These are phyloP conservation scores for Juglanconis juglandina DNA, from an alignment of 2,329 filamentous ascomycete genomes.

Conservation along the genomic window DNA sequence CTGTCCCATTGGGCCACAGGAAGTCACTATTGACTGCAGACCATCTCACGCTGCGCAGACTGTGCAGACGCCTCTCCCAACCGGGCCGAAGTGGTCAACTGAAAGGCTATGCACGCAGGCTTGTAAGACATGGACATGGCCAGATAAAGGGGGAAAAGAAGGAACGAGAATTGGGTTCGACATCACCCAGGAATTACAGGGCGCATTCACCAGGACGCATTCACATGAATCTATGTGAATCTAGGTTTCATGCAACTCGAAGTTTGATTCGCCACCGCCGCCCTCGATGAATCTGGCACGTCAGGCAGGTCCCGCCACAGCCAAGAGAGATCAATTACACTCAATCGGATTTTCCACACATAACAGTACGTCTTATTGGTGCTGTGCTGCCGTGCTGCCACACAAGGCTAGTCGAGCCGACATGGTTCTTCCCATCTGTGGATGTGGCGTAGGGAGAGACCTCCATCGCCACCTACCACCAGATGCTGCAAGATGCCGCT, in stretches of 20 bases:
- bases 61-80: not conserved
- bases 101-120: not conserved
- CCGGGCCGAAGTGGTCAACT: not conserved
- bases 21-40: not conserved
- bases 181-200: not conserved
- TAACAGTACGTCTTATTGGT: no score
- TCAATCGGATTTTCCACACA: no score
- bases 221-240: not conserved
- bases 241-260: no score
- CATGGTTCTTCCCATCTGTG: not conserved
- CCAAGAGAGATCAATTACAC: no score
- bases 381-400: no score
- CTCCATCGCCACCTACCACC: conserved; percentile 1
- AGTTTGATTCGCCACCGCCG: no score
- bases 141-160: not conserved
- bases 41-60: not conserved
- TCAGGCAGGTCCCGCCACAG: no score
- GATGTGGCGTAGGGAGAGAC: conserved; percentile 9
- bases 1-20: conserved; percentile 11
- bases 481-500: conserved; percentile 15
- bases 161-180: not conserved
- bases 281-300: no score
- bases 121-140: not conserved
- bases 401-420: no score
- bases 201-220: no score